Evolutionary conservation across 176 grass and related monocot genomes (phyloP), one percentile per base, ranked within the genome.

Genomic region (Triticum turgidum): DNA sequence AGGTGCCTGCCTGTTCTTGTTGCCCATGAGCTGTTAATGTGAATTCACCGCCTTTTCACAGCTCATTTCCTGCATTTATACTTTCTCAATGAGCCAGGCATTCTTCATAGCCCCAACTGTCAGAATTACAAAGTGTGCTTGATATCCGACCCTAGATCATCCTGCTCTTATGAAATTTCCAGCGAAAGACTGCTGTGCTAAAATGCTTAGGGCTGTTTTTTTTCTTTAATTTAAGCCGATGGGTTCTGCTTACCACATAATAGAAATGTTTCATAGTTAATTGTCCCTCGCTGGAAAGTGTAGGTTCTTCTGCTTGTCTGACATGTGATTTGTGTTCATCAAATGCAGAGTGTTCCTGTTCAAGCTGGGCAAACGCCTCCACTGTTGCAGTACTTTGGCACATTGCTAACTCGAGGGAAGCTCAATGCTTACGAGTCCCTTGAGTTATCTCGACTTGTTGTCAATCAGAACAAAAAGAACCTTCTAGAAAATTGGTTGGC

Each of bases 391-490:
- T 98, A 98, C 71, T 98, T 95, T 44, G 96, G 91, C 45, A 95
- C 91, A 82, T 82, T 95, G 68, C 82, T 98, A 65, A 95, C 96
- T 71, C 87, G 87, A 92, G 96, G 96, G 87, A 95, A 98, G 84
- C 96, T 98, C 81, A 98, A 95, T 86, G 91, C 91, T 72, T 98
- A 88, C 13, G 96, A 98, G 62, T 98, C 93, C 64, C 89, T 95
- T 70, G 91, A 92, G 78, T 79, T 98, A 71, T 98, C 93, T 88
- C 94, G 94, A 63, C 93, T 98, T 75, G 93, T 98, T 73, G 96
- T 95, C 29, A 98, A 98, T 88, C 93, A 98, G 89, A 98, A 95
- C 86, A 95, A 98, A 93, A 95, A 95, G 84, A 98, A 98, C 51
- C 93, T 98, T 41, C 77, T 99, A 34, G 93, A 98, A 61, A 98